Percentiles rank a stretch among this genome's conserved stretches.
Conservation (phyloP, 148 eudicot species). For the Rhododendron ovatum region DNA sequence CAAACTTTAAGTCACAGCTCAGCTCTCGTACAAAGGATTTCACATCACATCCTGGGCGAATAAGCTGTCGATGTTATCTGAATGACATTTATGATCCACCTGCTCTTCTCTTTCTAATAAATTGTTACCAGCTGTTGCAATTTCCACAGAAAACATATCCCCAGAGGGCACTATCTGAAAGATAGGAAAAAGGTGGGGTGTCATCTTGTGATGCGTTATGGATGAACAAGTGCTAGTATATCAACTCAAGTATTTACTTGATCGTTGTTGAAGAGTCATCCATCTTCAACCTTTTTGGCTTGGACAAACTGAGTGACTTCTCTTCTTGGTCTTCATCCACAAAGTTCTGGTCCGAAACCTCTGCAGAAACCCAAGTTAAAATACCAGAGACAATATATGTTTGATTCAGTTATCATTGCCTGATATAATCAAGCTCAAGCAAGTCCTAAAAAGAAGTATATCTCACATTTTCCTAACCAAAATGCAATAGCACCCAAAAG, state of each 20-base stretch:
- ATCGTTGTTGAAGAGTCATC: constrained; percentile 13
- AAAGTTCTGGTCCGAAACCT: constrained; percentile 35
- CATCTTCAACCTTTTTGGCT: constrained; percentile 20
- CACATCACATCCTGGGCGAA: neutral
- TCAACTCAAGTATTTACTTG: constrained; percentile 13
- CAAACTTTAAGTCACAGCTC: neutral
- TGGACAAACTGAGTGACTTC: neutral
- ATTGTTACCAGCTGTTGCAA: neutral
- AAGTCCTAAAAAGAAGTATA: neutral
- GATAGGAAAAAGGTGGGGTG: neutral
- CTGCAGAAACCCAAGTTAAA: constrained; percentile 13
- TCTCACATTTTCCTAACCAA: neutral
- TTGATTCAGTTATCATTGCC: neutral
- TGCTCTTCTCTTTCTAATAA: neutral
- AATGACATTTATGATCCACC: neutral
- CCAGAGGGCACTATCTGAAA: constrained; percentile 6
- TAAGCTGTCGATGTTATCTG: neutral
- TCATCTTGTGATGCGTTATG: neutral
- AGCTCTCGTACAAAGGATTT: neutral
- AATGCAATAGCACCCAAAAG: neutral
- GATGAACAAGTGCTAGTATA: neutral
- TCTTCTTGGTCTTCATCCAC: constrained; percentile 17
- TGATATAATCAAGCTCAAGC: neutral
- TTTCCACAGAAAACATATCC: neutral
- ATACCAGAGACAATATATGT: neutral